Evolutionary conservation across 441 rosid species (phyloP), one percentile per base, ranked within the genome.

Genomic region (Manihot esculenta): DNA sequence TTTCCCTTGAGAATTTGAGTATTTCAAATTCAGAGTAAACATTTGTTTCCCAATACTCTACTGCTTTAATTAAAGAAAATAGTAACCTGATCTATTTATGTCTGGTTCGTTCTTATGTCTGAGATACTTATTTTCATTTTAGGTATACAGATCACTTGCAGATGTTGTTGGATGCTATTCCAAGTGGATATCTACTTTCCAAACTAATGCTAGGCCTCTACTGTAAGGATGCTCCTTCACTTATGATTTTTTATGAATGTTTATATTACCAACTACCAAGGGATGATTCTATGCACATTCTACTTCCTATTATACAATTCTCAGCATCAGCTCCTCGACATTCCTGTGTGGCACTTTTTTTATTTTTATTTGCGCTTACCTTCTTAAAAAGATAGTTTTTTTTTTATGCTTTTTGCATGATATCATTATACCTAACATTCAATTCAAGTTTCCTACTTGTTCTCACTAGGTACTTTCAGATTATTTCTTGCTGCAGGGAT

Each of bases 161-260:
- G 94, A 94, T 70, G 93, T 90, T 80, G 79, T 92, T 80, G 99
- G 97, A 78, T 94, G 97, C 72, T 94, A 88, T 83, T 92, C 99
- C 69, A 92, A 87, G 84, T 94, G 90, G 94, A 86, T 94, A 73
- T 84, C 94, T 81, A 70, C 86, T 77, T 83, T 77, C 75, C 92
- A 87, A 79, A 81, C 82, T 79, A 83, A 87, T 69, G 76, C 88
- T 12, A 80, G 91, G 72, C 87, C 93, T 62, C 75, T 87, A 78
- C 81, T 94, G 99, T 94, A 84, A 92, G 97, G 70, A 74, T 68
- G 65, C 51, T 67, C 65, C 23, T 61, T 60, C 69, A 59, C 11
- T 75, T 72, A 20, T 70, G 57, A 30, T 53, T 64, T 53, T 44
- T 69, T 20, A 44, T 48, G 24, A 65, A 21, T 56, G 49, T 56